Base-by-base conservation (phyloP, 495 filamentous ascomycete genomes). In the Penicillium goetzii region DNA sequence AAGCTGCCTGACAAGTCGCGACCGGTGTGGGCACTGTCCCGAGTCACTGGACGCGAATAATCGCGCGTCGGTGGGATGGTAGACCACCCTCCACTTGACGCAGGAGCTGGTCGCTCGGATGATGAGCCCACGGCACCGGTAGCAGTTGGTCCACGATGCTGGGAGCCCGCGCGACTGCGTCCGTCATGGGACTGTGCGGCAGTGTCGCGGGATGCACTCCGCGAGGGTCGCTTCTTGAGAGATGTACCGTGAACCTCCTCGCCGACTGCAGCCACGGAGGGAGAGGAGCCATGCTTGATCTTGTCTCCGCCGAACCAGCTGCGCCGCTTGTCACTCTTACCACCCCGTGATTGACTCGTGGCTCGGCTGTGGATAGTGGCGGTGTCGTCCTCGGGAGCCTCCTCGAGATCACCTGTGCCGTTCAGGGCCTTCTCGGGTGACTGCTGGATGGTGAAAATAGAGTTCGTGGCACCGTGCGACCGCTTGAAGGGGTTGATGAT, bases 401-500 rank as follows among this genome's bases (percentile, higher is more conserved):
- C 74, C 26, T 68, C 72, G 33, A 66, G 64, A 17, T 76, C 67
- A 30, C 38, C 50, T 6, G 54, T 40, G 25, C 41, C 51, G 12
- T 68, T 71, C 53, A 73, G 72, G 38, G 56, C 65, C 57, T 74
- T 76, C 56, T 57, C 57, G 30, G 69, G 67, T 5, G 66, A 60
- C 38, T 62, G 69, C 56, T 72, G 78, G 17, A 76, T 70, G 0
- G 76, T 77, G 33, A 74, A 73, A 34, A 78, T 69, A 10, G 77
- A 80, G 59, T 72, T 74, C 21, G 70, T 70, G 12, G 68, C 62
- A 3, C 70, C 74, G 58, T 82, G 78, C 2, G 76, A 70, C 19
- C 80, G 78, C 62, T 78, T 81, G 68, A 82, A 82, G 0, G 80
- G 80, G 43, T 82, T 82, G 68, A 80, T 80, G 41, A 81, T 74